Percentiles rank a stretch among this genome's conserved stretches.
Evolutionary conservation across 23 red algal species (phyloP).

Genomic region (Gracilaria caudata): DNA sequence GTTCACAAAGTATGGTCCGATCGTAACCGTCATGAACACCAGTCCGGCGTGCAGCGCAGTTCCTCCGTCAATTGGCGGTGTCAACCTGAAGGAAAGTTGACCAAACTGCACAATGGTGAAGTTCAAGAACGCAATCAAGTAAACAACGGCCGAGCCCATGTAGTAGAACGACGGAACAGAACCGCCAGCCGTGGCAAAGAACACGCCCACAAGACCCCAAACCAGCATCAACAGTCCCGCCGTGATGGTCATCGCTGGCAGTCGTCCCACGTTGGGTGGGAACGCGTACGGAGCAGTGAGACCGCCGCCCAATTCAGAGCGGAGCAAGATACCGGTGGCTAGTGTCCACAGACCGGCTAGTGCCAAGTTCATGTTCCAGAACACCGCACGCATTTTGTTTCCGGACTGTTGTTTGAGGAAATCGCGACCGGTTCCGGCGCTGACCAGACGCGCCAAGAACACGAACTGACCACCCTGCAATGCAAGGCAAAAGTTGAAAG

Average conservation of each 20-base stretch:
- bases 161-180: conserved; percentile 35
- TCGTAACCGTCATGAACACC: conserved; percentile 45
- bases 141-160: conserved; percentile 26
- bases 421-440: conserved; percentile 40
- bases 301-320: conserved; percentile 1
- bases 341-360: conserved; percentile 53
- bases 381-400: conserved; percentile 50
- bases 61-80: not conserved
- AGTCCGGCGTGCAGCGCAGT: conserved; percentile 63
- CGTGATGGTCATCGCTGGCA: conserved; percentile 49
- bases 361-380: conserved; percentile 73
- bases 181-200: not conserved
- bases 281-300: conserved; percentile 25
- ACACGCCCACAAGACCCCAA: conserved; percentile 35
- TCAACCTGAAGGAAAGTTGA: not conserved
- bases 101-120: conserved; percentile 63
- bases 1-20: conserved; percentile 72
- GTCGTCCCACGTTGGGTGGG: conserved; percentile 58
- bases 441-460: conserved; percentile 60
- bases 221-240: conserved; percentile 58
- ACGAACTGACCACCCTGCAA: conserved; percentile 77
- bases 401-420: conserved; percentile 49
- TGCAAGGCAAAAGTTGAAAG: conserved; percentile 68
- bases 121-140: conserved; percentile 68
- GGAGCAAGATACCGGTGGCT: conserved; percentile 26